These are phyloP conservation scores for Trichosporon sp. DNA, from an alignment of 1,284 basidiomycete species.

Conservation along the genomic window DNA sequence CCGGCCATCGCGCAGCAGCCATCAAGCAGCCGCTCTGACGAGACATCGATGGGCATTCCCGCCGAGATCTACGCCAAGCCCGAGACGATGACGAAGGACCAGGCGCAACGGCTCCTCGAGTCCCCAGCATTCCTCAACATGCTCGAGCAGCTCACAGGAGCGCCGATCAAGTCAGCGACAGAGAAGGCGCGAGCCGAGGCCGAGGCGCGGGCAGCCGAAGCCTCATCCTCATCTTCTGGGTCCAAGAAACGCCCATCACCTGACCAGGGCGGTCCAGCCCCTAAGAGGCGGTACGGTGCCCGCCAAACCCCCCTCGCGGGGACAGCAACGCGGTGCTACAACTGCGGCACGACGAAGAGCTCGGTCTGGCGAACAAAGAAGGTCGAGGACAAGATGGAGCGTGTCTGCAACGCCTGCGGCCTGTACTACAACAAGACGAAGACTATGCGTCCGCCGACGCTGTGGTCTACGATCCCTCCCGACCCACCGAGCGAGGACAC, in stretches of 20 bases:
- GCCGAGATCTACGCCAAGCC: slow-evolving; percentile 13
- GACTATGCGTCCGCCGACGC: slow-evolving; percentile 37
- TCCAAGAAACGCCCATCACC: slow-evolving; percentile 9
- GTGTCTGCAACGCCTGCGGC: slow-evolving; percentile 48
- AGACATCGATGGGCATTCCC: neutral
- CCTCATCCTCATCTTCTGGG: no score
- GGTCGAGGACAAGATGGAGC: slow-evolving; percentile 31
- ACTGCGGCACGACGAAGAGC: slow-evolving; percentile 41
- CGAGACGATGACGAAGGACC: slow-evolving; percentile 35
- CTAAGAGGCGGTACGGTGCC: neutral
- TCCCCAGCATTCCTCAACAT: slow-evolving; percentile 35
- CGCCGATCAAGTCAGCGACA: slow-evolving; percentile 1
- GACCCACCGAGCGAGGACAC: neutral
- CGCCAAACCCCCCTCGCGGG: no score
- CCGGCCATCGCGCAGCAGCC: neutral
- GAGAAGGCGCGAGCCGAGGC: neutral
- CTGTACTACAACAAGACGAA: slow-evolving; percentile 45
- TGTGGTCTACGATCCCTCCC: slow-evolving; percentile 39
- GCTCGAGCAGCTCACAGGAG: slow-evolving; percentile 32
- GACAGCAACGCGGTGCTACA: slow-evolving; percentile 29
- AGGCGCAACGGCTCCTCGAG: slow-evolving; percentile 33
- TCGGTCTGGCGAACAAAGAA: slow-evolving; percentile 43
- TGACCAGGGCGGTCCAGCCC: neutral
- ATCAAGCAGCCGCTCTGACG: neutral
- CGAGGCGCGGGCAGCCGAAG: neutral